Base-by-base conservation (phyloP, 345 rosid species). In the Corchorus olitorius region DNA sequence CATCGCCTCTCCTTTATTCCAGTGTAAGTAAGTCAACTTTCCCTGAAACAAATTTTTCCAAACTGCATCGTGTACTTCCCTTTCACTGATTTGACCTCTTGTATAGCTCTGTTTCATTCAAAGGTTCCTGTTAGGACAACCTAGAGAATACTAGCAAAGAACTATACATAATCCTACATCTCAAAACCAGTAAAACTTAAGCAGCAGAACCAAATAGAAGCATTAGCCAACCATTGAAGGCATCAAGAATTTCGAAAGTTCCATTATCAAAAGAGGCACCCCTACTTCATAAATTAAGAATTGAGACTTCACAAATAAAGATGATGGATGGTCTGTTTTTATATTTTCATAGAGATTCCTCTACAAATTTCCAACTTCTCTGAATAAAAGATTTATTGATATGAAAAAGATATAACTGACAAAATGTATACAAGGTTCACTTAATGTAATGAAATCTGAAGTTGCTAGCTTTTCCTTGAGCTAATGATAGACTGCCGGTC, bases 31-130 rank as follows among this genome's bases (percentile, higher is more conserved):
- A 17, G 97, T 93, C 84, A 96, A 76, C 79, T 79, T 96, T 27
- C 97, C 98, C 65, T 84, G 87, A 78, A 96, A 86, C 14, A 93
- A 56, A 82, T 91, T 84, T 84, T 89, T 92, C 91, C 82, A 88
- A 9, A 92, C 46, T 45, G 86, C 77, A 80, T 88, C 86, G 61
- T 62, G 17, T 65, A 91, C 71, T 75, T 93, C 90, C 37, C 67
- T 34, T 37, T 88, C 85, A 78, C 79, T 87, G 76, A 94, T 84
- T 46, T 85, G 82, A 81, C 93, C 89, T 75, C 83, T 82, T 81
- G 76, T 75, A 72, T 92, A 86, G 81, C 87, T 88, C 98, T 96
- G 95, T 78, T 73, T 52, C 80, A 81, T 52, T 49, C 56, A 45
- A 59, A 56, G 72, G 45, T 72, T 48, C 67, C 17, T 48, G 43